phyloP scores from a whole-genome alignment of 192 early-diverging fungal species.

The Coemansia sp. region DNA sequence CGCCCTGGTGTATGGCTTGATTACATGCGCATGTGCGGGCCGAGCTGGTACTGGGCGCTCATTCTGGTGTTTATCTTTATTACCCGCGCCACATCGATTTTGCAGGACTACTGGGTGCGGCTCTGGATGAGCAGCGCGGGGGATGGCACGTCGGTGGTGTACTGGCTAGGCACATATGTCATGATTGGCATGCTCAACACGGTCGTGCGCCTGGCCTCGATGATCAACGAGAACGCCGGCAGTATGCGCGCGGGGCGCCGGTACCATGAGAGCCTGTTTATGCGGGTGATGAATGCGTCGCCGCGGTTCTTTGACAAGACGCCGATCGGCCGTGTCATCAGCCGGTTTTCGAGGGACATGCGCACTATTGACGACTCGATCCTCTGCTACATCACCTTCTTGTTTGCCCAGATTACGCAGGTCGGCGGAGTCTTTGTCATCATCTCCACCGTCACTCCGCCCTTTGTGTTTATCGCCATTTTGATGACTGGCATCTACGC shows the following conservation, averaged over 20 bases:
- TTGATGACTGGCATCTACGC: slow-evolving; percentile 59
- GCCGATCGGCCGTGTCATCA: slow-evolving; percentile 85
- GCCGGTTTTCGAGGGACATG: slow-evolving; percentile 87
- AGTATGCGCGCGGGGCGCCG: slow-evolving; percentile 54
- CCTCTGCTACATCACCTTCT: slow-evolving; percentile 49
- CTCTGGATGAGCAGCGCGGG: slow-evolving; percentile 49
- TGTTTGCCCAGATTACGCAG: slow-evolving; percentile 55
- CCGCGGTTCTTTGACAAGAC: slow-evolving; percentile 88
- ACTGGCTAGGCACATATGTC: slow-evolving; percentile 63
- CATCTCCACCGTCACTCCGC: slow-evolving; percentile 64
- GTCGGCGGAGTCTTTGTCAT: slow-evolving; percentile 58
- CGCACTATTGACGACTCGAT: slow-evolving; percentile 73
- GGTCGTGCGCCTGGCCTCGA: slow-evolving; percentile 29
- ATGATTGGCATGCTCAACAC: slow-evolving; percentile 53
- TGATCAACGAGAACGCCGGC: slow-evolving; percentile 21
- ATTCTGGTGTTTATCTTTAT: slow-evolving; percentile 26
- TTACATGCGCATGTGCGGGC: slow-evolving; percentile 71
- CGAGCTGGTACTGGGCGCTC: slow-evolving; percentile 56
- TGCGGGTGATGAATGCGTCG: slow-evolving; percentile 64
- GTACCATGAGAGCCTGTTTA: slow-evolving; percentile 59
- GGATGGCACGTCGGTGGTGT: slow-evolving; percentile 15
- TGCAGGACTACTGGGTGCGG: slow-evolving; percentile 65
- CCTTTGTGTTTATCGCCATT: slow-evolving; percentile 68
- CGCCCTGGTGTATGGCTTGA: slow-evolving; percentile 67
- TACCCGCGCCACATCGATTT: slow-evolving; percentile 44